A percentile compares a stretch with the other conserved stretches of the same genome.
phyloP scores from a whole-genome alignment of 225 moss, liverwort and hornwort genomes.

The Anthoceros angustus region DNA sequence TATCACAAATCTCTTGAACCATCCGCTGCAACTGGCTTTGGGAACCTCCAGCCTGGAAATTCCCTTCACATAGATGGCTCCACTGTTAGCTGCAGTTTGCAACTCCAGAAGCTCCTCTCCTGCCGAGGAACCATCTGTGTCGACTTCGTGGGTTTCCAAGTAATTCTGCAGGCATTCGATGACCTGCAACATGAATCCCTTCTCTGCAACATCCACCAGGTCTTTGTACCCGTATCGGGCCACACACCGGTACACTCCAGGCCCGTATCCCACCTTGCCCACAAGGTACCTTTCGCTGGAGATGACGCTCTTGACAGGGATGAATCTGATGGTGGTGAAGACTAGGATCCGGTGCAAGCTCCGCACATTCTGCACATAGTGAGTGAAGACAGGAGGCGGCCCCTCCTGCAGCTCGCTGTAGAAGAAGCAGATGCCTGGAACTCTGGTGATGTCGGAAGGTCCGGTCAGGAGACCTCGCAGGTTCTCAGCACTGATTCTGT shows the following conservation, averaged over 20 bases:
- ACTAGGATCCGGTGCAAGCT: conserved; percentile 3
- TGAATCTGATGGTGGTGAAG: background rate
- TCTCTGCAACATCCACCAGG: background rate
- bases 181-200: background rate
- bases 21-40: background rate
- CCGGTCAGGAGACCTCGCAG: conserved; percentile 14
- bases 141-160: background rate
- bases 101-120: background rate
- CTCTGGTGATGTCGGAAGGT: conserved; percentile 10
- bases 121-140: background rate
- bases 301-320: conserved; percentile 1
- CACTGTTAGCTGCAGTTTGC: background rate
- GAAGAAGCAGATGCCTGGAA: conserved; percentile 20
- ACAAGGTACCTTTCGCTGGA: background rate
- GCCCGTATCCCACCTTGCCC: background rate
- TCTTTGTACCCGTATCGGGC: conserved; percentile 6
- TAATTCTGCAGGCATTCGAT: background rate
- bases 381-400: conserved; percentile 1
- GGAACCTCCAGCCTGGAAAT: background rate
- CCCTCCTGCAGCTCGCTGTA: conserved; percentile 14
- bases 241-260: conserved; percentile 1
- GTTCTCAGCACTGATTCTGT: conserved; percentile 16
- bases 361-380: conserved; percentile 6
- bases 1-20: background rate
- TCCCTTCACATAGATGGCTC: background rate